Percentiles rank a stretch among this genome's conserved stretches.
Evolutionary conservation across 2,329 filamentous ascomycete species (phyloP).

Genomic region (Diplodia sapinea): DNA sequence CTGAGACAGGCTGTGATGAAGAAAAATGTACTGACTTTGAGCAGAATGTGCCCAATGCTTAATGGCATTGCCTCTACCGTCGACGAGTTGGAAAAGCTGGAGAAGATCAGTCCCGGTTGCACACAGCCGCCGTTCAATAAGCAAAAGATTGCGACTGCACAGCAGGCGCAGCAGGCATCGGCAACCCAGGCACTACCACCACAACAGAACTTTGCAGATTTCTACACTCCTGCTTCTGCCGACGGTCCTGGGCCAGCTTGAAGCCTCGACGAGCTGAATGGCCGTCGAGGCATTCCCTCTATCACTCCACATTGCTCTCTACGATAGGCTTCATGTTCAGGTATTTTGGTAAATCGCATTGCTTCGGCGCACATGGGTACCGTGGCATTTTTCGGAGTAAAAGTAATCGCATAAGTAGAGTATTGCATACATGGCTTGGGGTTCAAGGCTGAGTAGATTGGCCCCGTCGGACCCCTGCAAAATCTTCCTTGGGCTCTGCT

Average conservation of each 20-base stretch:
- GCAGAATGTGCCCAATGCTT: conserved; percentile 31
- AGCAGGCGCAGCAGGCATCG: conserved; percentile 17
- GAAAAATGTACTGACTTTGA: not conserved
- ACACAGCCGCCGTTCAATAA: conserved; percentile 26
- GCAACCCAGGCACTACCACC: not conserved
- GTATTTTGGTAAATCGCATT: not conserved
- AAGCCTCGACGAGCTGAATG: not conserved
- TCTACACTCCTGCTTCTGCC: not conserved
- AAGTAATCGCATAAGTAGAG: not conserved
- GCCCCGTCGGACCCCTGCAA: not conserved
- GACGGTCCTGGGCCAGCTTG: conserved; percentile 5
- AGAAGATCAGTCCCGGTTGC: conserved; percentile 23
- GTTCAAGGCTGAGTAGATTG: not conserved
- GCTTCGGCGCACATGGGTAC: conserved; percentile 1
- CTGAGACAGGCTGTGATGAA: not conserved
- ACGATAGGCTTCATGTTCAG: not conserved
- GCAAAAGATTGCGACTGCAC: conserved; percentile 8
- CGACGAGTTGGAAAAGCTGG: conserved; percentile 24
- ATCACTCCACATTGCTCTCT: conserved; percentile 3
- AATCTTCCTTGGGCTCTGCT: not conserved
- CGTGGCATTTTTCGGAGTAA: conserved; percentile 4
- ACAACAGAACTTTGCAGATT: conserved; percentile 14
- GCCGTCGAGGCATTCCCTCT: not conserved
- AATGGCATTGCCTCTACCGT: conserved; percentile 25
- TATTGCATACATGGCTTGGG: not conserved